Evolutionary conservation across 139 green algal species (phyloP), one percentile per base, ranked within the genome.

Genomic region (Zygnema circumcarinatum): DNA sequence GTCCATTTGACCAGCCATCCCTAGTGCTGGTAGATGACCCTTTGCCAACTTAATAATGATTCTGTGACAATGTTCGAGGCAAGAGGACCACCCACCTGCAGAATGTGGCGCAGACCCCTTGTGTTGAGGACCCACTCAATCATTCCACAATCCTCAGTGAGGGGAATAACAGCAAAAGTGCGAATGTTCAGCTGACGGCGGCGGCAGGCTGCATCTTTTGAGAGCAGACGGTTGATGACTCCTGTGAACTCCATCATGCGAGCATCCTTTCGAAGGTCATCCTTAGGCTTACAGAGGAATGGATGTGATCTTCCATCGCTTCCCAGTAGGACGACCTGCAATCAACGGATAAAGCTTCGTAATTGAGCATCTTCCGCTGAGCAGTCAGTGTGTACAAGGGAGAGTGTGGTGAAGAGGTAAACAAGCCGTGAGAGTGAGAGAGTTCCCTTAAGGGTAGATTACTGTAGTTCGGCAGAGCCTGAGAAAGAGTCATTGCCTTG

Each of bases 251-350:
- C 96, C 97, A 99, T 99, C 91, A 99, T 95, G 32, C 96, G 93
- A 85, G 94, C 94, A 92, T 99, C 97, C 92, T 98, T 98, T 69
- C 97, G 94, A 82, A 99, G 94, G 92, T 99, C 97, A 85, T 99
- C 97, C 75, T 98, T 98, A 29, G 97, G 97, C 92, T 99, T 99
- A 83, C 95, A 97, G 62, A 99, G 92, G 92, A 99, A 98, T 47
- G 90, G 86, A 91, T 99, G 98, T 20, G 93, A 74, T 7, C 56
- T 20, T 21, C 96, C 96, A 89, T 99, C 96, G 38, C 86, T 94
- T 81, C 94, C 93, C 2, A 95, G 67, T 11, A 97, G 69, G 25
- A 90, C 85, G 25, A 90, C 85, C 85, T 90, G 85, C 16, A 78
- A 16, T 31, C 72, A 74, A 38, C 38, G 73, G 22, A 35, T 38